Percentiles rank a stretch among this genome's conserved stretches.
These are phyloP conservation scores for Gigaspora rosea DNA, from an alignment of 192 early-diverging fungal species.

Conservation along the genomic window DNA sequence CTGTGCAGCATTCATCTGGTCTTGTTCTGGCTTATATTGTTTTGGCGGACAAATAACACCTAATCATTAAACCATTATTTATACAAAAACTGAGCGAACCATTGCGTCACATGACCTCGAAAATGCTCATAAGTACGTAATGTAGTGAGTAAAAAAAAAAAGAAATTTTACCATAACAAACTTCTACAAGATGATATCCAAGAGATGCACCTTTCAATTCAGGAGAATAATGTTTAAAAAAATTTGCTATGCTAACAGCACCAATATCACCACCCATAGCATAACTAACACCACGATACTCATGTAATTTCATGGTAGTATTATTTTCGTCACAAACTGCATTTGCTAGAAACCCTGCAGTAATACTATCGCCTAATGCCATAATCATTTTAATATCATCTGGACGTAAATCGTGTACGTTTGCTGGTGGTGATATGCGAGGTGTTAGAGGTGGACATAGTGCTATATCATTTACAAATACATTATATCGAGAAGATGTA, in stretches of 20 bases:
- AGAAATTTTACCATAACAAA: conserved; percentile 51
- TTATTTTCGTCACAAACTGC: conserved; percentile 34
- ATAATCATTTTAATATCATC: conserved; percentile 60
- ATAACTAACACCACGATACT: conserved; percentile 56
- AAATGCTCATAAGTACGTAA: background rate
- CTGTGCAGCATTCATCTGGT: conserved; percentile 54
- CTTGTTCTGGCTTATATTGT: conserved; percentile 10
- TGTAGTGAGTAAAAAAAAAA: background rate
- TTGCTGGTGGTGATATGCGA: conserved; percentile 37
- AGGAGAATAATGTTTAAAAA: conserved; percentile 46
- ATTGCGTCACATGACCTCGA: background rate
- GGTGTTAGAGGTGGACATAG: conserved; percentile 49
- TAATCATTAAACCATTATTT: background rate
- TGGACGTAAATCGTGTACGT: conserved; percentile 52
- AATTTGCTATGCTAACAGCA: conserved; percentile 46
- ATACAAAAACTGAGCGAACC: background rate
- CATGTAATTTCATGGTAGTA: conserved; percentile 25
- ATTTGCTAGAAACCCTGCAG: conserved; percentile 54
- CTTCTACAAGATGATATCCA: conserved; percentile 48
- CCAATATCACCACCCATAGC: conserved; percentile 52
- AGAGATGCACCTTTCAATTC: conserved; percentile 42
- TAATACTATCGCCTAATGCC: conserved; percentile 61
- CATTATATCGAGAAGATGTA: too few relatives aligned
- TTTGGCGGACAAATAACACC: conserved; percentile 6
- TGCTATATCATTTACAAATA: conserved; percentile 7